Evolutionary conservation across 192 early-diverging fungal species (phyloP), one percentile per base, ranked within the genome.

Genomic region (Glomus cerebriforme): DNA sequence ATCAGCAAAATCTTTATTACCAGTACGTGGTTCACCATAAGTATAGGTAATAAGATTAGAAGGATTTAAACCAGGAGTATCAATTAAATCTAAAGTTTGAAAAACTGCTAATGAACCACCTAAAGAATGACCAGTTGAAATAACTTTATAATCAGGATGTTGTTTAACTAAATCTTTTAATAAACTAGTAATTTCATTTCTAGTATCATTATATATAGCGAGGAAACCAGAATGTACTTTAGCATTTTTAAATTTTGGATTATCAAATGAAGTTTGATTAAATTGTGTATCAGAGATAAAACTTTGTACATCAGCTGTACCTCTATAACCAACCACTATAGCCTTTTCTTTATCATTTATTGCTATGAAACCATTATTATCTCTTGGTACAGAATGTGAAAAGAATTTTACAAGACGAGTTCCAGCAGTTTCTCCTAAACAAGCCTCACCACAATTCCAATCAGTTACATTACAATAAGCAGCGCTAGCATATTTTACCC

Each of bases 11-110:
- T 10, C 35, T 9, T 71, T 13, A 74, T 73, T 75, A 31, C 77
- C 77, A 13, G 39, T 47, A 31, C 77, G 73, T 24, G 77, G 77
- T 39, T 78, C 68, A 78, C 77, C 77, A 73, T 73, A 72, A 15
- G 77, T 78, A 59, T 78, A 78, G 8, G 54, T 59, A 10, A 34
- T 22, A 15, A 78, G 72, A 9, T 78, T 73, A 31, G 26, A 29
- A 24, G 72, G 72, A 29, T 27, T 58, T 32, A 73, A 73, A 15
- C 29, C 72, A 7, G 72, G 72, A 4, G 26, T 54, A 22, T 26
- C 72, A 27, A 73, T 47, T 54, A 73, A 73, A 49, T 73, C 72
- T 12, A 73, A 32, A 7, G 49, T 58, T 59, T 73, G 72, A 27
- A 73, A 73, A 1, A 73, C 47, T 5, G 72, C 72, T 10, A 73